phyloP scores from a whole-genome alignment of 192 early-diverging fungal species.

The Powellomyces hirtus region DNA sequence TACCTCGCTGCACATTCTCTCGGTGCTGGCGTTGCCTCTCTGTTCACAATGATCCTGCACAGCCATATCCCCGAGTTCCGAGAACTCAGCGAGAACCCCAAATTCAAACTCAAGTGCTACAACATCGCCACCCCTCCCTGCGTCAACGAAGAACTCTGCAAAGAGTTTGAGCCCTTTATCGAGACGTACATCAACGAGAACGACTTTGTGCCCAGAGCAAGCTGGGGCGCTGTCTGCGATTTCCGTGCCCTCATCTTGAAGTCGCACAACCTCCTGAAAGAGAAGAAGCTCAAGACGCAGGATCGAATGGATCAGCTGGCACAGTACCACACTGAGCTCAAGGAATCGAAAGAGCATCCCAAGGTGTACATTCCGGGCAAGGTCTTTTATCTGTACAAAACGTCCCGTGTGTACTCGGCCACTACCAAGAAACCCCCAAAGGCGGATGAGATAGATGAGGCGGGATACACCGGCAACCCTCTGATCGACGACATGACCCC shows the following conservation, averaged over 20 bases:
- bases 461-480: constrained; percentile 27
- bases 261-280: constrained; percentile 23
- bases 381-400: constrained; percentile 40
- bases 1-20: constrained; percentile 45
- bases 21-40: constrained; percentile 38
- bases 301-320: constrained; percentile 28
- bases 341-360: constrained; percentile 35
- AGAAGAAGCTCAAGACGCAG: constrained; percentile 8
- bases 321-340: constrained; percentile 16
- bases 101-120: constrained; percentile 33
- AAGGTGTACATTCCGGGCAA: constrained; percentile 38
- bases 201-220: constrained; percentile 41
- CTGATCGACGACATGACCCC: constrained; percentile 33
- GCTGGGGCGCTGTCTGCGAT: constrained; percentile 33
- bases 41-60: constrained; percentile 34
- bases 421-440: constrained; percentile 14
- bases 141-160: constrained; percentile 31
- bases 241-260: constrained; percentile 29
- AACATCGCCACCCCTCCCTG: constrained; percentile 42
- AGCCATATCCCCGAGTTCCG: constrained; percentile 25
- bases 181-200: constrained; percentile 45
- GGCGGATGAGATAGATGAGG: background rate
- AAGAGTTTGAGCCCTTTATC: constrained; percentile 31
- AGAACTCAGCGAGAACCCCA: constrained; percentile 11
- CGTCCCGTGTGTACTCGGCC: constrained; percentile 26